Percentiles rank a stretch among this genome's conserved stretches.
phyloP scores from a whole-genome alignment of 768 basidiomycete genomes.

The Astraeus odoratus region DNA sequence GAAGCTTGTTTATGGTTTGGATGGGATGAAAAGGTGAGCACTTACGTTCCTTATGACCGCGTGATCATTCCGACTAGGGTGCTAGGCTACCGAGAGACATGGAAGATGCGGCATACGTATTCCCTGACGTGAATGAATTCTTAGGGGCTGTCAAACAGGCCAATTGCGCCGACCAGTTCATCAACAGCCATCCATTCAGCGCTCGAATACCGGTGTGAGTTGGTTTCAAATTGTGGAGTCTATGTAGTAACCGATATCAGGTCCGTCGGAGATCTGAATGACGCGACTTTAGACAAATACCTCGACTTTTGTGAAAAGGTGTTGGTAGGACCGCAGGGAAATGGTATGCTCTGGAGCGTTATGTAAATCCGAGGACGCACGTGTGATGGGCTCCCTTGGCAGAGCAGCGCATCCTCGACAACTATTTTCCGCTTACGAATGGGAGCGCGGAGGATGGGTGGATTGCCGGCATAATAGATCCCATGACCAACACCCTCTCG shows the following conservation, averaged over 20 bases:
- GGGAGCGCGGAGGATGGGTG: not conserved
- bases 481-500: constrained; percentile 6
- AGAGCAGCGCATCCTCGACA: constrained; percentile 30
- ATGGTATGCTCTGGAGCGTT: constrained; percentile 18
- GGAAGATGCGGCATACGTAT: constrained; percentile 53
- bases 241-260: constrained; percentile 28
- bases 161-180: constrained; percentile 27
- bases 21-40: constrained; percentile 56
- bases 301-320: constrained; percentile 57
- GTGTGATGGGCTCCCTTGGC: not conserved
- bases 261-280: constrained; percentile 45
- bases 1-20: constrained; percentile 83
- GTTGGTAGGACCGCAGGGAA: constrained; percentile 30
- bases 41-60: constrained; percentile 1
- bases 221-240: constrained; percentile 5
- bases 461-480: not conserved
- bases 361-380: not conserved
- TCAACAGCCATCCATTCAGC: constrained; percentile 34
- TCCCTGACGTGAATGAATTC: constrained; percentile 49
- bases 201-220: constrained; percentile 42
- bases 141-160: constrained; percentile 35
- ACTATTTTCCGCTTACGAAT: constrained; percentile 35
- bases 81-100: constrained; percentile 37
- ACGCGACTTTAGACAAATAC: constrained; percentile 53
- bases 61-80: constrained; percentile 7